Evolutionary conservation across 306 rosid genomes (phyloP), one percentile per base, ranked within the genome.

Genomic region (Sophora flavescens): DNA sequence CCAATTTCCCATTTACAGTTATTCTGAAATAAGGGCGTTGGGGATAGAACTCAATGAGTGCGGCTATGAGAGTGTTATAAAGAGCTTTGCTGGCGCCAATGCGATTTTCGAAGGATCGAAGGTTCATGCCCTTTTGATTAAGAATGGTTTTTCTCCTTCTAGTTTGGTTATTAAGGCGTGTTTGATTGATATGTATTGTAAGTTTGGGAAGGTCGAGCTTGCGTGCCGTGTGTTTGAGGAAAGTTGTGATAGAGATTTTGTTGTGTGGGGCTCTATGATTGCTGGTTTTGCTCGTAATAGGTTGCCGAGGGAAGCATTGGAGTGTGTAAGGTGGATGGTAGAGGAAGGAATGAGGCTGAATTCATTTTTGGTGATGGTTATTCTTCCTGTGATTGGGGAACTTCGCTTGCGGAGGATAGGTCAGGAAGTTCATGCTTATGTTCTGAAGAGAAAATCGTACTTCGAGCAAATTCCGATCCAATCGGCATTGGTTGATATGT

Each of bases 401-500:
- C 41, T 82, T 69, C 26, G 66, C 30, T 85, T 77, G 0, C 69
- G 57, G 56, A 83, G 68, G 75, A 64, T 88, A 39, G 96, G 93
- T 70, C 74, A 78, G 78, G 96, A 90, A 72, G 88, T 68, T 62
- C 97, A 92, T 81, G 96, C 90, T 4, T 87, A 79, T 74, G 86
- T 84, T 33, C 8, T 90, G 72, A 92, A 92, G 83, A 82, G 78
- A 3, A 88, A 75, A 76, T 45, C 78, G 7, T 88, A 81, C 59
- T 64, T 72, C 0, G 82, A 72, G 74, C 88, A 87, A 80, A 69
- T 82, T 7, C 81, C 75, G 52, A 72, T 92, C 83, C 93, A 76
- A 35, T 85, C 92, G 38, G 90, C 88, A 0, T 81, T 92, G 86
- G 83, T 90, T 64, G 89, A 92, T 77, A 92, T 90, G 97, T 92